A percentile compares a stretch with the other conserved stretches of the same genome.
Conservation (phyloP, 176 grass and related monocot species). For the Thalia dealbata region DNA sequence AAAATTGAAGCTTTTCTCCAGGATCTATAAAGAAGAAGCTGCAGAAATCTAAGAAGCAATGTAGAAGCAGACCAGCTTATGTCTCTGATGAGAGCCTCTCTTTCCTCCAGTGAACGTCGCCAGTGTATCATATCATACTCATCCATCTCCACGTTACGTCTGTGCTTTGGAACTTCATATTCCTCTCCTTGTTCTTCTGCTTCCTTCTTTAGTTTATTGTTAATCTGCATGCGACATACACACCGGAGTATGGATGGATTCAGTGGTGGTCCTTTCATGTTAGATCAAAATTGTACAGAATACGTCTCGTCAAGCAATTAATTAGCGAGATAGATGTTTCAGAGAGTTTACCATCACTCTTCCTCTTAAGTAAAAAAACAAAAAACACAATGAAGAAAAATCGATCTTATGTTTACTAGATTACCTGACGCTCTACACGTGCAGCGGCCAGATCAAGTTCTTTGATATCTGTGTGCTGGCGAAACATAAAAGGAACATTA, state of each 20-base stretch:
- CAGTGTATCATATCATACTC: conserved; percentile 88
- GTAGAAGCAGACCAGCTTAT: conserved; percentile 48
- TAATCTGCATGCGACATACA: conserved; percentile 30
- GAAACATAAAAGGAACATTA: background rate
- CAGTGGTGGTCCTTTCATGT: background rate
- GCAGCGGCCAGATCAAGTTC: conserved; percentile 80
- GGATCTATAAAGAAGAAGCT: background rate
- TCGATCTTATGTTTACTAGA: background rate
- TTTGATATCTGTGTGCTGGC: conserved; percentile 52
- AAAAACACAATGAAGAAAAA: background rate
- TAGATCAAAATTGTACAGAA: background rate
- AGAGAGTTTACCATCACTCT: too few species aligned
- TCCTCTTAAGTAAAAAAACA: too few species aligned
- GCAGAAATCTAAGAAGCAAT: background rate
- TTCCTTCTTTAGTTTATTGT: conserved; percentile 52
- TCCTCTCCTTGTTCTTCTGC: conserved; percentile 63
- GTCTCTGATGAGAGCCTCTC: conserved; percentile 87
- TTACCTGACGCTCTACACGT: conserved; percentile 72
- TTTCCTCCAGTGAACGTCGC: conserved; percentile 65
- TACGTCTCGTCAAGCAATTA: too few species aligned
- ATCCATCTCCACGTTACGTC: conserved; percentile 76
- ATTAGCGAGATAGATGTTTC: too few species aligned
- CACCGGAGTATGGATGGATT: background rate
- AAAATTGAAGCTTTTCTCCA: too few species aligned
- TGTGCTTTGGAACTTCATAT: conserved; percentile 45